Evolutionary conservation across 2,329 filamentous ascomycete genomes (phyloP).

Genomic region (Aspergillus udagawae): DNA sequence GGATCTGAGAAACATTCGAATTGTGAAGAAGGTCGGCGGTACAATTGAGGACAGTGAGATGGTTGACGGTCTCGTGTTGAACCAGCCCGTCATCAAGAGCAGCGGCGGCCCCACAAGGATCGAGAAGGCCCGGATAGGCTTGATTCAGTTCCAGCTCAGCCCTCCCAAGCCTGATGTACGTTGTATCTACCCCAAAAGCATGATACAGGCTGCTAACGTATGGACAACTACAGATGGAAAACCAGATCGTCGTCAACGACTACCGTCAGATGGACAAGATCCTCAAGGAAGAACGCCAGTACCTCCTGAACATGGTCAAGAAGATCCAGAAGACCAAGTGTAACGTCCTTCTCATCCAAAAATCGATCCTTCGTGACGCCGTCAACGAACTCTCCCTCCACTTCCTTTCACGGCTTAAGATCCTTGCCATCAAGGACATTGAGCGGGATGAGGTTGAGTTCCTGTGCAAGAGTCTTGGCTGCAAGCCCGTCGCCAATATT

Average conservation of each 20-base stretch:
- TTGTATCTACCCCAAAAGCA: conserved; percentile 9
- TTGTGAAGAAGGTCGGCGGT: conserved; percentile 95
- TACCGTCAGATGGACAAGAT: conserved; percentile 99
- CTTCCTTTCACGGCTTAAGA: conserved; percentile 95
- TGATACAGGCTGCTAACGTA: conserved; percentile 14
- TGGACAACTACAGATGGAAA: conserved; percentile 72
- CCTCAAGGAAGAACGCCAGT: conserved; percentile 96
- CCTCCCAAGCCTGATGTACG: conserved; percentile 92
- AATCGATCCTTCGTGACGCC: conserved; percentile 94
- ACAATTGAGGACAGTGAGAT: conserved; percentile 99
- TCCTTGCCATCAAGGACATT: conserved; percentile 93
- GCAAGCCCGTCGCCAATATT: conserved; percentile 97
- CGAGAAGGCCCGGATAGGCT: conserved; percentile 94
- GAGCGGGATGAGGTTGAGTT: conserved; percentile 99
- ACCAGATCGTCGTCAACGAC: conserved; percentile 98
- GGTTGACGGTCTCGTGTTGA: conserved; percentile 88
- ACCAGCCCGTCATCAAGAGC: conserved; percentile 89
- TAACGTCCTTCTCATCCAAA: conserved; percentile 96
- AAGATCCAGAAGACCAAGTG: conserved; percentile 99
- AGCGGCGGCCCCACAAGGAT: conserved; percentile 86
- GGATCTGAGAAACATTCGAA: conserved; percentile 91
- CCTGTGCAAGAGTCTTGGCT: conserved; percentile 97
- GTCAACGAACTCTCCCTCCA: conserved; percentile 97
- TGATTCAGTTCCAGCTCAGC: conserved; percentile 98
- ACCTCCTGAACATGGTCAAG: conserved; percentile 97